Evolutionary conservation across 2,329 filamentous ascomycete species (phyloP).

Genomic region (Colletotrichum shisoi): DNA sequence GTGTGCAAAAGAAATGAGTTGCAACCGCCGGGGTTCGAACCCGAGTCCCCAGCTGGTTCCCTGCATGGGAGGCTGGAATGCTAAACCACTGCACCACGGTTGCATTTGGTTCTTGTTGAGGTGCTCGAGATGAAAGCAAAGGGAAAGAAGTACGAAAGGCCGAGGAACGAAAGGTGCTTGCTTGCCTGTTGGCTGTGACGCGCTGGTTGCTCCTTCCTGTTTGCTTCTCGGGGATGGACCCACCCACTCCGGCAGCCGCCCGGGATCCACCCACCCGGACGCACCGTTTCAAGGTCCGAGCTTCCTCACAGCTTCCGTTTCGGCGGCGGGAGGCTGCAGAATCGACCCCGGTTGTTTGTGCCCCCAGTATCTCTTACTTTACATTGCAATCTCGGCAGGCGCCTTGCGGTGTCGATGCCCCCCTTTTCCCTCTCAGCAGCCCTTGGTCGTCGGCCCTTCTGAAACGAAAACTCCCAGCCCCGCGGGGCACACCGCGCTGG

Average conservation of each 20-base stretch:
- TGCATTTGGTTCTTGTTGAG: constrained; percentile 17
- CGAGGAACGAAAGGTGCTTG: neutral
- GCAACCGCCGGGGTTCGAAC: constrained; percentile 38
- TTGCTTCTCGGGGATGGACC: constrained; percentile 1
- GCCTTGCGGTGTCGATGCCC: too few relatives aligned
- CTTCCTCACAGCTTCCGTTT: constrained; percentile 2
- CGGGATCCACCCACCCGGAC: constrained; percentile 21
- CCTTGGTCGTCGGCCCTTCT: neutral
- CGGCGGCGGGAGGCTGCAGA: constrained; percentile 16
- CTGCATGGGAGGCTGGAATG: constrained; percentile 37
- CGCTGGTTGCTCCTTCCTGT: constrained; percentile 24
- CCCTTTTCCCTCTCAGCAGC: too few relatives aligned
- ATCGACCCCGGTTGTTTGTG: neutral
- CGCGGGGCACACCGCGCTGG: neutral
- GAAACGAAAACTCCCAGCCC: neutral
- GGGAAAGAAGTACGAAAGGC: neutral
- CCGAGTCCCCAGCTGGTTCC: constrained; percentile 32
- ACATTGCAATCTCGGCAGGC: too few relatives aligned
- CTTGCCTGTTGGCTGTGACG: neutral
- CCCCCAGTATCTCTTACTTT: too few relatives aligned
- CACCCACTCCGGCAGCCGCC: constrained; percentile 8
- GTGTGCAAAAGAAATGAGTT: neutral
- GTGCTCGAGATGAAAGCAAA: neutral
- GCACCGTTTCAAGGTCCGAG: constrained; percentile 3
- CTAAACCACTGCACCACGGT: constrained; percentile 38